These are phyloP conservation scores for Penstemon newberryi DNA, from an alignment of 257 asterid species.

Conservation along the genomic window DNA sequence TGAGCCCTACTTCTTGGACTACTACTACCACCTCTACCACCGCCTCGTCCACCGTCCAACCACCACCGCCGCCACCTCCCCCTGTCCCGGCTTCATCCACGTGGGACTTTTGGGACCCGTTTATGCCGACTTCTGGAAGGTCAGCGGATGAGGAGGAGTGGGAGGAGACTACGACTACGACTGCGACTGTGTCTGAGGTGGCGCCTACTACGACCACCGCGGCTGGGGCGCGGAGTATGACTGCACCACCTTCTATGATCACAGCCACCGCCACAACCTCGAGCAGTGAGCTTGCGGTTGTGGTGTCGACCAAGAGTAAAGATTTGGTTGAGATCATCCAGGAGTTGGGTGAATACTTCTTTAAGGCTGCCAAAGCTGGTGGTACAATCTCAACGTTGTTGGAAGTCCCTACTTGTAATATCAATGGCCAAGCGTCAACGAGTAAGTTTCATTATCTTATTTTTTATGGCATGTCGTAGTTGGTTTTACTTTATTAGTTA, in stretches of 20 bases:
- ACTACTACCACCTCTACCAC: conserved; percentile 54
- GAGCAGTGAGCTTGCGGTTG: conserved; percentile 74
- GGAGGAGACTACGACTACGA: conserved; percentile 58
- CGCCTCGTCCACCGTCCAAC: conserved; percentile 51
- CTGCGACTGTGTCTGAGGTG: conserved; percentile 53
- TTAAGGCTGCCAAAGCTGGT: conserved; percentile 87
- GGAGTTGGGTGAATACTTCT: conserved; percentile 85
- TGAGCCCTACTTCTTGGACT: conserved; percentile 70
- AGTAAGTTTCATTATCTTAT: conserved; percentile 36
- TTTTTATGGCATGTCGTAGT: background rate
- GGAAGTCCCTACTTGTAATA: conserved; percentile 68
- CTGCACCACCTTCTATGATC: conserved; percentile 65
- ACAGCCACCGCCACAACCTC: conserved; percentile 51
- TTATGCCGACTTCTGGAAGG: conserved; percentile 64
- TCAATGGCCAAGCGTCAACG: conserved; percentile 59
- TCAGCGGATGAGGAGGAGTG: conserved; percentile 75
- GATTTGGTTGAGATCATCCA: conserved; percentile 78
- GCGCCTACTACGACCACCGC: conserved; percentile 46
- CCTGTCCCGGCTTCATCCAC: conserved; percentile 47
- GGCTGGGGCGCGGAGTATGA: conserved; percentile 50
- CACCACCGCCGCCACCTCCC: conserved; percentile 82
- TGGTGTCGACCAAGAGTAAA: conserved; percentile 73
- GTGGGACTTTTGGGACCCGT: conserved; percentile 99
- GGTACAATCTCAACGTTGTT: conserved; percentile 67
- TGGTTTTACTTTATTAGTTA: background rate